phyloP scores from a whole-genome alignment of 805 yeast species.

The Kregervanrija pseudodelftensis region DNA sequence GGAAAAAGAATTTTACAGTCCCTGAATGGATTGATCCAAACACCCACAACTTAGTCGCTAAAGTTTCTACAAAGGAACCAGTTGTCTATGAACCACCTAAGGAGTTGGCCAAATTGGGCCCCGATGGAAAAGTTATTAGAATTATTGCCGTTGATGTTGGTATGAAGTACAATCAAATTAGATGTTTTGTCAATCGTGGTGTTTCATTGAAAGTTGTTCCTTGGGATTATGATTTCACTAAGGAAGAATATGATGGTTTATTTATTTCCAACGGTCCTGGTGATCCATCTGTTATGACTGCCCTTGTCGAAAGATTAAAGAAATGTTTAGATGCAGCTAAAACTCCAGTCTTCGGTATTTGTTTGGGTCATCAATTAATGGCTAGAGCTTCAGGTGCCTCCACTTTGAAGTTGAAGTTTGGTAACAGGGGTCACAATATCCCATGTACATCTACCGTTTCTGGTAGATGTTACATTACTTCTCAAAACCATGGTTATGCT shows the following conservation, averaged over 20 bases:
- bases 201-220: slow-evolving; percentile 95
- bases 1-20: slow-evolving; percentile 59
- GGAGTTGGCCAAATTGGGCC: slow-evolving; percentile 43
- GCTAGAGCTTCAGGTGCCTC: slow-evolving; percentile 95
- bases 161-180: slow-evolving; percentile 94
- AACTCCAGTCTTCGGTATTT: slow-evolving; percentile 94
- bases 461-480: slow-evolving; percentile 96
- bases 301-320: slow-evolving; percentile 54
- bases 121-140: slow-evolving; percentile 71
- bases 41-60: slow-evolving; percentile 81
- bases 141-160: slow-evolving; percentile 94
- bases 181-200: slow-evolving; percentile 94
- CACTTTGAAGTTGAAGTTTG: slow-evolving; percentile 86
- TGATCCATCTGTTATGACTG: slow-evolving; percentile 85
- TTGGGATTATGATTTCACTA: slow-evolving; percentile 81
- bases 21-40: slow-evolving; percentile 96
- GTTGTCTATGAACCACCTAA: slow-evolving; percentile 66
- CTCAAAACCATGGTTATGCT: slow-evolving; percentile 98
- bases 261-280: slow-evolving; percentile 99
- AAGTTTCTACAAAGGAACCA: slow-evolving; percentile 77
- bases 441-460: slow-evolving; percentile 79
- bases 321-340: slow-evolving; percentile 54
- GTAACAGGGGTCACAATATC: slow-evolving; percentile 99
- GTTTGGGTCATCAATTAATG: slow-evolving; percentile 95
- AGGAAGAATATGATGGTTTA: slow-evolving; percentile 86